Evolutionary conservation across 768 basidiomycete species (phyloP).

Genomic region (Erythrobasidium yunnanense): DNA sequence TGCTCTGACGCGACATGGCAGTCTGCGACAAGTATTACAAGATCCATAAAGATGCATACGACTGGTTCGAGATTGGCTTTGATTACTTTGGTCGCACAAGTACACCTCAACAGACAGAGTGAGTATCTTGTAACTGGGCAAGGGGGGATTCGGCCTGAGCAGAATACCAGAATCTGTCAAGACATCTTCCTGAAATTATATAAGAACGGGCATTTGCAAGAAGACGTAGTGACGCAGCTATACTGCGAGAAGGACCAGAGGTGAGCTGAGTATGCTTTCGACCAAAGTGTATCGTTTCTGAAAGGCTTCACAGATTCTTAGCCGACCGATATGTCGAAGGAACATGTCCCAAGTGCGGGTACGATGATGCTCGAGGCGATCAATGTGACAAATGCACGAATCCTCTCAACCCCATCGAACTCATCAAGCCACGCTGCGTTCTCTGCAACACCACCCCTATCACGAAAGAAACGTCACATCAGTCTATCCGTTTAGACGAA

Average conservation of each 20-base stretch:
- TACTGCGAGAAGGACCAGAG: slow-evolving; percentile 61
- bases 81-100: slow-evolving; percentile 95
- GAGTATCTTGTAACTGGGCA: too few relatives aligned
- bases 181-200: slow-evolving; percentile 75
- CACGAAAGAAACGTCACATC: slow-evolving; percentile 69
- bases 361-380: slow-evolving; percentile 90
- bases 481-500: slow-evolving; percentile 75
- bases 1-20: slow-evolving; percentile 1
- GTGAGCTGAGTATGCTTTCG: background rate
- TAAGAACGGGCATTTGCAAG: slow-evolving; percentile 63
- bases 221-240: slow-evolving; percentile 79
- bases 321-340: slow-evolving; percentile 98
- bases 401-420: slow-evolving; percentile 83
- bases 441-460: slow-evolving; percentile 69
- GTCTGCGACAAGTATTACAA: slow-evolving; percentile 83
- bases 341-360: slow-evolving; percentile 86
- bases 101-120: slow-evolving; percentile 80
- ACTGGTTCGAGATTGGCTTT: slow-evolving; percentile 96
- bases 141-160: background rate
- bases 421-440: slow-evolving; percentile 88
- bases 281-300: background rate
- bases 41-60: slow-evolving; percentile 81
- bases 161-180: slow-evolving; percentile 62
- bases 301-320: slow-evolving; percentile 56
- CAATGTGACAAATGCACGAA: slow-evolving; percentile 91